Evolutionary conservation across 148 eudicot species (phyloP), one percentile per base, ranked within the genome.

Genomic region (Cornus suecica): DNA sequence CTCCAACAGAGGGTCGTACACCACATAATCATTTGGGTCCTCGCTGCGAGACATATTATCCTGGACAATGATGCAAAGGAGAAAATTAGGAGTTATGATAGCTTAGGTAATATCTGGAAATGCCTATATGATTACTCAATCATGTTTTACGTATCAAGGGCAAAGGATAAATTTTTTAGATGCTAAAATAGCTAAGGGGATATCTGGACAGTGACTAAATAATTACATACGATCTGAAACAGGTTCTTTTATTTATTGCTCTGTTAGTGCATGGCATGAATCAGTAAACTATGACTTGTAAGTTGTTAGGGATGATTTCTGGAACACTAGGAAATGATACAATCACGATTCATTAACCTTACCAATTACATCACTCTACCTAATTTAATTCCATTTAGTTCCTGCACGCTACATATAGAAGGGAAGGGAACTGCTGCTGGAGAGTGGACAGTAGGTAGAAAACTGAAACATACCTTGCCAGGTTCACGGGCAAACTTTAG

Each of bases 1-100:
- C 88, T 90, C 97, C 80, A 94, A 79, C 15, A 94, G 90, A 72
- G 99, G 97, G 84, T 94, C 97, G 25, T 79, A 78, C 74, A 94
- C 96, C 30, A 87, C 91, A 77, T 94, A 94, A 74, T 92, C 99
- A 65, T 94, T 87, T 1, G 83, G 88, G 79, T 89, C 88, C 69
- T 94, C 86, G 14, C 62, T 90, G 27, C 97, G 94, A 20, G 90
- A 78, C 91, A 92, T 90, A 64, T 86, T 94, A 76, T 80, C 86
- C 99, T 94, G 96, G 65, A 70, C 22, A 81, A 68, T 8, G 16
- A 62, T 30, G 66, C 25, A 73, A 75, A 79, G 67, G 16, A 54
- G 63, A 25, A 65, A 34, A 27, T 27, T 67, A 68, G 32, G 30
- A 11, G 61, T 26, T 37, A 24, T 64, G 29, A 72, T 65, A 48